A percentile compares a stretch with the other conserved stretches of the same genome.
phyloP scores from a whole-genome alignment of 768 basidiomycete species.

The Lactarius hengduanensis region DNA sequence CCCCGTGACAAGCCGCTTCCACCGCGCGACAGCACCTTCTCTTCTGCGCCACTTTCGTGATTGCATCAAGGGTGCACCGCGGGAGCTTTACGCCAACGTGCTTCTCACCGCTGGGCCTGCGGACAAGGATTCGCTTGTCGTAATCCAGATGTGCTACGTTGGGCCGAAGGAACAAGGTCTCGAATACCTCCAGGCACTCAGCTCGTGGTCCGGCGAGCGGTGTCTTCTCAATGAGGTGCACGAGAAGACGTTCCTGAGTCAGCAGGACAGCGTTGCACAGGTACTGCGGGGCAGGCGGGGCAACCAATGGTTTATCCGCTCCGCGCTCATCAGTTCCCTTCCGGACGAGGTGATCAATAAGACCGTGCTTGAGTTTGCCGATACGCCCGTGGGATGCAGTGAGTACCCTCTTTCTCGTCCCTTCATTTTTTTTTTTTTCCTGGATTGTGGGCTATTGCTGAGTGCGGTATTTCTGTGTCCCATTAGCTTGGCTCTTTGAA shows the following conservation, averaged over 20 bases:
- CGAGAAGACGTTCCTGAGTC: slow-evolving; percentile 85
- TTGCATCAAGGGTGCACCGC: slow-evolving; percentile 85
- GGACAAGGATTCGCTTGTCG: slow-evolving; percentile 79
- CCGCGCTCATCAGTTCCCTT: slow-evolving; percentile 75
- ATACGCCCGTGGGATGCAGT: slow-evolving; percentile 92
- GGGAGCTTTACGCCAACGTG: slow-evolving; percentile 86
- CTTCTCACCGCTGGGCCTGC: slow-evolving; percentile 88
- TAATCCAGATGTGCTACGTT: slow-evolving; percentile 89
- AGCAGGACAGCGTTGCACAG: slow-evolving; percentile 91
- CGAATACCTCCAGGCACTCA: slow-evolving; percentile 79
- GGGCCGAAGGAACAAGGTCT: slow-evolving; percentile 72
- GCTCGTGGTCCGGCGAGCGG: slow-evolving; percentile 84
- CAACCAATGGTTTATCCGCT: slow-evolving; percentile 90
- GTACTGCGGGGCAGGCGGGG: slow-evolving; percentile 82
- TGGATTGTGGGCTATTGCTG: neutral
- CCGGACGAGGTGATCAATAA: slow-evolving; percentile 84
- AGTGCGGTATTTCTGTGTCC: neutral
- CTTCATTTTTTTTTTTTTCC: neutral
- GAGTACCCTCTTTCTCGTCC: slow-evolving; percentile 37
- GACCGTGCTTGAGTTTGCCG: slow-evolving; percentile 77
- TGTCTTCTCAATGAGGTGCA: slow-evolving; percentile 88
- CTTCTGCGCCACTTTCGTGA: slow-evolving; percentile 91
- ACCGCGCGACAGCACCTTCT: slow-evolving; percentile 80
- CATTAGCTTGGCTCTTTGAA: slow-evolving; percentile 87
- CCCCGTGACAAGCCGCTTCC: slow-evolving; percentile 64